Percentiles rank a stretch among this genome's conserved stretches.
These are phyloP conservation scores for Populus davidiana DNA, from an alignment of 345 rosid genomes.

Conservation along the genomic window DNA sequence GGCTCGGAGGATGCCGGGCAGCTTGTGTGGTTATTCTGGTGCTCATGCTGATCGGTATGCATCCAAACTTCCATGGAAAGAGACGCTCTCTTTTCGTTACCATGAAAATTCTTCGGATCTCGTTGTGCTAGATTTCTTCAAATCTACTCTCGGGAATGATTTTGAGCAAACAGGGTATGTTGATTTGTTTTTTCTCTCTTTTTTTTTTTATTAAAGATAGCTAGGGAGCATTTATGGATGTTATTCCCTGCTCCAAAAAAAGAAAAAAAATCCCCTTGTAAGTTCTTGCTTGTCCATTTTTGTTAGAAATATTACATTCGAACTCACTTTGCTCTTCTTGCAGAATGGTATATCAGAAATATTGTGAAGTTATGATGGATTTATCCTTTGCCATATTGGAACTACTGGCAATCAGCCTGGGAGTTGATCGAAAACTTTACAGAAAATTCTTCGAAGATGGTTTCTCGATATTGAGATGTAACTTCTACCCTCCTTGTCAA, in stretches of 20 bases:
- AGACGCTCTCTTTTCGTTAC: slow-evolving; percentile 18
- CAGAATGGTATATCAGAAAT: slow-evolving; percentile 18
- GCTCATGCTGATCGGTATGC: slow-evolving; percentile 19
- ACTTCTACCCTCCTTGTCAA: slow-evolving; percentile 22
- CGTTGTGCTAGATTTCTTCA: slow-evolving; percentile 4
- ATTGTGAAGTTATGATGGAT: slow-evolving; percentile 18
- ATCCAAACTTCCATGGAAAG: slow-evolving; percentile 26
- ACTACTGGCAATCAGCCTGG: slow-evolving; percentile 16
- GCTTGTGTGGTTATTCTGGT: slow-evolving; percentile 19
- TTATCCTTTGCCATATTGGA: slow-evolving; percentile 16
- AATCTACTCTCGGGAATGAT: slow-evolving; percentile 10
- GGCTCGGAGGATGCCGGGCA: slow-evolving; percentile 18
- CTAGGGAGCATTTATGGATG: no score
- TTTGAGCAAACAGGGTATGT: slow-evolving; percentile 16
- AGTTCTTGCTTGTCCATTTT: no score
- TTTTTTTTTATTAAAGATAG: not conserved
- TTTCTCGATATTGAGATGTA: slow-evolving; percentile 19
- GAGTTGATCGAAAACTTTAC: slow-evolving; percentile 11
- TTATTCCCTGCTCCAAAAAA: no score
- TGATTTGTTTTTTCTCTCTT: not conserved
- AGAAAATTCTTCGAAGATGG: slow-evolving; percentile 19
- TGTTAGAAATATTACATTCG: no score
- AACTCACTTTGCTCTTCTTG: not conserved
- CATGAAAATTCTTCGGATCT: not conserved
- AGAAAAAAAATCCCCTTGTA: no score